Evolutionary conservation across 495 filamentous ascomycete species (phyloP), one percentile per base, ranked within the genome.

Genomic region (Neurospora intermedia): DNA sequence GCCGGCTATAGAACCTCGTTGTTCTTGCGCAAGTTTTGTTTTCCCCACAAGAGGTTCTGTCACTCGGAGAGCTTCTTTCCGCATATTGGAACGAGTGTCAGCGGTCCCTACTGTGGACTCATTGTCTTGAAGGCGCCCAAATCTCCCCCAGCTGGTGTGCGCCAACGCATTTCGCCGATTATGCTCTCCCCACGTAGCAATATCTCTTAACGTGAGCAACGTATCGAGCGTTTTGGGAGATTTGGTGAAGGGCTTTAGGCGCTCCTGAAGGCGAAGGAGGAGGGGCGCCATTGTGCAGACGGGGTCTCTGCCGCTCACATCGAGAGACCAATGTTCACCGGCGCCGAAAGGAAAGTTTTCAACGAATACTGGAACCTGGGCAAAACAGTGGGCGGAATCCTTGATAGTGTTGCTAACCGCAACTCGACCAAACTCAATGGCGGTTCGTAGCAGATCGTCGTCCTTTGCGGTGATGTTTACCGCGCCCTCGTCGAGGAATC

Each of bases 291-390:
- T 78, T 10, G 81, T 87, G 45, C 81, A 83, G 43, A 86, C 77
- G 0, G 78, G 77, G 3, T 84, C 79, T 31, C 23, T 11, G 3
- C 74, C 79, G 23, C 76, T 74, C 10, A 78, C 72, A 2, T 80
- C 76, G 41, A 97, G 84, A 3, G 91, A 87, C 91, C 92, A 96
- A 18, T 84, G 82, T 39, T 81, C 76, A 8, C 88, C 86, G 80
- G 83, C 71, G 84, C 82, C 46, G 79, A 78, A 71, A 82, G 91
- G 84, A 87, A 94, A 82, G 74, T 80, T 69, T 81, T 88, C 77
- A 13, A 96, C 77, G 71, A 90, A 92, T 35, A 96, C 79, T 0
- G 94, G 94, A 70, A 97, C 85, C 76, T 97, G 92, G 72, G 92
- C 92, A 43, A 89, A 88, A 16, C 83, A 78, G 69, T 90, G 89